phyloP scores from a whole-genome alignment of 495 filamentous ascomycete species.

The Thermothielavioides terrestris region DNA sequence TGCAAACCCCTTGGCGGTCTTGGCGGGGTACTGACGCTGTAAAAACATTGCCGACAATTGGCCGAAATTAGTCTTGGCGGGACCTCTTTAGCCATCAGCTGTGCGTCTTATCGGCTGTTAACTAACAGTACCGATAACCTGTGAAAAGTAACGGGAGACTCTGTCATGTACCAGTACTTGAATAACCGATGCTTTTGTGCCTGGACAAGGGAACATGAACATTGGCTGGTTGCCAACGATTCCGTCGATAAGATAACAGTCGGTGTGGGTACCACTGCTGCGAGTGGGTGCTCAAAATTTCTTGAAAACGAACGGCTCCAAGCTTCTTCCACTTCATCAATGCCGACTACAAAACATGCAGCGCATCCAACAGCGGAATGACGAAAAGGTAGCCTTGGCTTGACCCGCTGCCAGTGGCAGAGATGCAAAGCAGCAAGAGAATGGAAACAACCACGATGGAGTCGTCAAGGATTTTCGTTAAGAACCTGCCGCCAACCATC shows the following conservation, averaged over 20 bases:
- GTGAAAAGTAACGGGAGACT: too few species aligned
- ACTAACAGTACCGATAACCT: too few species aligned
- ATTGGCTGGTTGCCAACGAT: not conserved
- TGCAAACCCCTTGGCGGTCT: too few species aligned
- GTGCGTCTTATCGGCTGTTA: too few species aligned
- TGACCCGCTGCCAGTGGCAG: constrained; percentile 15
- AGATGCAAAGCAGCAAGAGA: constrained; percentile 10
- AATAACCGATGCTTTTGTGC: not conserved
- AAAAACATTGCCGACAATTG: too few species aligned
- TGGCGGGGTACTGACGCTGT: too few species aligned
- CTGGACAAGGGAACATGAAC: too few species aligned
- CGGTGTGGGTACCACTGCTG: too few species aligned
- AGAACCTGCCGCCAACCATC: constrained; percentile 67
- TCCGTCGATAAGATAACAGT: constrained; percentile 18
- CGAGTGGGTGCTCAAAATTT: constrained; percentile 15
- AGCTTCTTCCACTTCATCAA: constrained; percentile 4
- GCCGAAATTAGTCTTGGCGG: too few species aligned
- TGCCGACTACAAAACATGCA: not conserved
- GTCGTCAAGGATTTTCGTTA: constrained; percentile 87
- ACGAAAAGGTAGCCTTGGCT: constrained; percentile 16
- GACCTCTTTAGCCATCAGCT: too few species aligned
- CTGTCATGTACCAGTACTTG: not conserved
- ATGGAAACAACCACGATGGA: constrained; percentile 35
- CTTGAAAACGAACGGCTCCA: not conserved
- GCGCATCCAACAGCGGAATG: constrained; percentile 15